Base-by-base conservation (phyloP, 1,139 yeast species). In the Protomyces pachydermus region DNA sequence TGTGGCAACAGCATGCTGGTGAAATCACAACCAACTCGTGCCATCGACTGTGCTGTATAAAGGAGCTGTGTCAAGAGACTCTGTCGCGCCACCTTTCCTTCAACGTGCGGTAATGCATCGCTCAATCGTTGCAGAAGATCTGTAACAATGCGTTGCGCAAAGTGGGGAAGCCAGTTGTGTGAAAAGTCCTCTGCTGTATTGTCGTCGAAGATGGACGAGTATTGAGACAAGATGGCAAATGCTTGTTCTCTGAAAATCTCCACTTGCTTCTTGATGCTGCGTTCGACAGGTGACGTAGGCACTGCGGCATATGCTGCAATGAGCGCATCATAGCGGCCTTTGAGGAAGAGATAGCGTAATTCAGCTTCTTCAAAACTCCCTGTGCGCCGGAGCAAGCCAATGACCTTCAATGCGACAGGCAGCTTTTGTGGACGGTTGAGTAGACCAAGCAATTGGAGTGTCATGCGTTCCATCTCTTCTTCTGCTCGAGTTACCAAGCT, bases 241-340 rank as follows among this genome's bases (percentile, higher is more conserved):
- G 88, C 83, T 70, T 84, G 86, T 73, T 91, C 97, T 72, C 98
- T 80, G 67, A 88, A 84, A 3, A 88, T 83, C 73, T 93, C 98
- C 55, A 91, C 81, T 71, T 82, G 86, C 68, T 96, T 78, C 70
- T 91, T 91, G 65, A 91, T 77, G 71, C 86, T 88, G 67, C 86
- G 84, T 67, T 87, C 86, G 5, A 18, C 10, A 4, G 48, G 18
- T 35, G 84, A 80, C 60, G 75, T 72, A 54, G 72, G 73, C 61
- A 85, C 78, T 42, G 84, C 81, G 0, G 81, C 78, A 64, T 88
- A 76, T 70, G 90, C 78, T 10, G 69, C 64, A 3, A 72, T 68
- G 9, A 78, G 71, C 64, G 72, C 77, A 28, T 69, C 69, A 61
- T 72, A 71, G 10, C 80, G 72, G 8, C 78, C 74, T 25, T 73